Evolutionary conservation across 75 land plant species (phyloP), one percentile per base, ranked within the genome.

Genomic region (Adiantum capillusveneris): DNA sequence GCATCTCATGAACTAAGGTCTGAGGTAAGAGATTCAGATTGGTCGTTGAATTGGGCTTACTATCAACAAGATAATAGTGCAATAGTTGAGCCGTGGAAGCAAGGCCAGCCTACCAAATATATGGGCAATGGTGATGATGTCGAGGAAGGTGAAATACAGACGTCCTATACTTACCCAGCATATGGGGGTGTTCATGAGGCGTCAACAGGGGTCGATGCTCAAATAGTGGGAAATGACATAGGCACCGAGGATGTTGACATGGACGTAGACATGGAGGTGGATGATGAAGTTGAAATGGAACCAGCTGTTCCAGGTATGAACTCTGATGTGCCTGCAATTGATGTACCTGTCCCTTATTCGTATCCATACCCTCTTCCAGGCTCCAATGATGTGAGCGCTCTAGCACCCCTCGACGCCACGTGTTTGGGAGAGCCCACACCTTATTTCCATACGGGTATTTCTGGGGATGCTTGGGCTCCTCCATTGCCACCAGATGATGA

Each of bases 211-310:
- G 63, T 24, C 11, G 21, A 48, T 25, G 20, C 22, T 25, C 1
- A 19, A 21, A 13, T 44, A 44, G 45, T 19, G 17, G 19, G 34
- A 9, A 30, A 44, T 17, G 42, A 25, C 2, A 29, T 6, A 22
- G 53, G 27, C 13, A 17, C 27, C 64, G 56, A 74, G 41, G 97
- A 92, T 36, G 80, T 79, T 9, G 97, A 92, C 64, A 88, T 92
- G 97, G 97, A 92, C 60, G 88, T 91, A 22, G 97, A 91, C 57
- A 92, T 92, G 97, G 97, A 92, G 30, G 83, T 87, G 63, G 97
- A 88, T 60, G 88, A 87, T 24, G 64, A 68, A 17, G 53, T 21
- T 45, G 31, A 28, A 63, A 36, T 51, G 22, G 50, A 56, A 39
- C 29, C 71, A 48, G 36, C 60, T 39, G 29, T 39, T 13, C 19